A percentile compares a stretch with the other conserved stretches of the same genome.
These are phyloP conservation scores for Chaetothyriales sp. DNA, from an alignment of 2,329 filamentous ascomycete genomes.

Conservation along the genomic window DNA sequence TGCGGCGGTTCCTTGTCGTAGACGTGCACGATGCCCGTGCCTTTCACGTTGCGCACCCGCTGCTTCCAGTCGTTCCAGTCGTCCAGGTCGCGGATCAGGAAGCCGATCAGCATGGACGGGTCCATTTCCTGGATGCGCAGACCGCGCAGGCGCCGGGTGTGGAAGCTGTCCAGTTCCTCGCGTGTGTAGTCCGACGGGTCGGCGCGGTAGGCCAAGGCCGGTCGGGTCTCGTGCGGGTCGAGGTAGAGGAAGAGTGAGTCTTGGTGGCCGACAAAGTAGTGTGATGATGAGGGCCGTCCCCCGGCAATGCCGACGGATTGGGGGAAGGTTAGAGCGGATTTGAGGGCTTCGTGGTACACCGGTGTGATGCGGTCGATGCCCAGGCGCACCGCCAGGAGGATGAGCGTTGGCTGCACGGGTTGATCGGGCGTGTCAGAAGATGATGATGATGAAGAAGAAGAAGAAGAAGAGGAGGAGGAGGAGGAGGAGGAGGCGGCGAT, in stretches of 20 bases:
- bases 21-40: conserved; percentile 75
- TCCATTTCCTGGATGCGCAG: conserved; percentile 88
- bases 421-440: conserved; percentile 30
- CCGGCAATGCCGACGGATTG: conserved; percentile 95
- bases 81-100: conserved; percentile 64
- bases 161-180: conserved; percentile 68
- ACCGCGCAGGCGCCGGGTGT: conserved; percentile 69
- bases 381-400: conserved; percentile 74
- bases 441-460: not conserved
- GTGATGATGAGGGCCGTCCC: conserved; percentile 78
- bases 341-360: conserved; percentile 89
- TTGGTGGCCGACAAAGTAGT: conserved; percentile 59
- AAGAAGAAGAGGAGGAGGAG: not conserved
- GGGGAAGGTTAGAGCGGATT: conserved; percentile 65
- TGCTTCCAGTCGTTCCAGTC: conserved; percentile 77
- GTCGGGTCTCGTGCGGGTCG: conserved; percentile 77
- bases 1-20: conserved; percentile 50
- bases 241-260: conserved; percentile 81
- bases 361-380: conserved; percentile 90
- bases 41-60: conserved; percentile 57
- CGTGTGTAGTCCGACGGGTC: conserved; percentile 37
- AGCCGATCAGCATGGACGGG: conserved; percentile 92
- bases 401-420: conserved; percentile 68
- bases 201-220: conserved; percentile 51
- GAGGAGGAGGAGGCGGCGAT: conserved; percentile 43